Evolutionary conservation across 208 protist species (phyloP).

Genomic region (Lotmaria passim): DNA sequence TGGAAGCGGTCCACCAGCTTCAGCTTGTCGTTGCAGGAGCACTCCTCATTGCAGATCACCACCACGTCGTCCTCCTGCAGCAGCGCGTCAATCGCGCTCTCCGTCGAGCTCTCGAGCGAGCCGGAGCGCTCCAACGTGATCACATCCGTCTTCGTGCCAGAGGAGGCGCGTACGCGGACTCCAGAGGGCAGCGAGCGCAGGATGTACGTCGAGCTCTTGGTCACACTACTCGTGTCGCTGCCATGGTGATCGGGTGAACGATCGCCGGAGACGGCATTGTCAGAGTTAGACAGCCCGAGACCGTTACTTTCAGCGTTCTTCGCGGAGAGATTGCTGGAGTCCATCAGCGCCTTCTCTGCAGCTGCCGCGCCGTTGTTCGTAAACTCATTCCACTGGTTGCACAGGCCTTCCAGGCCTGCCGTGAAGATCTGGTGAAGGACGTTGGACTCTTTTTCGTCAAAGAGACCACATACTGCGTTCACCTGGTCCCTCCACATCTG

Average conservation of each 20-base stretch:
- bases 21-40: conserved; percentile 43
- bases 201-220: conserved; percentile 10
- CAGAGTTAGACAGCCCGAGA: not conserved
- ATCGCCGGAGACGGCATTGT: too few relatives aligned
- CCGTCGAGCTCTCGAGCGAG: conserved; percentile 1
- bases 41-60: conserved; percentile 67
- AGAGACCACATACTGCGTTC: conserved; percentile 13
- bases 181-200: conserved; percentile 16
- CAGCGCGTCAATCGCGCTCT: conserved; percentile 38
- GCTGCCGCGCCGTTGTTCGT: conserved; percentile 27
- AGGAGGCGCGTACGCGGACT: not conserved
- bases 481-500: conserved; percentile 20
- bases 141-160: not conserved
- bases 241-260: conserved; percentile 9
- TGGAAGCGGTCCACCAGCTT: conserved; percentile 62
- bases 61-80: conserved; percentile 62
- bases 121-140: conserved; percentile 4
- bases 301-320: not conserved
- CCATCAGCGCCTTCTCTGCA: conserved; percentile 26
- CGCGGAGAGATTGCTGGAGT: not conserved
- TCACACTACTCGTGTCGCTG: conserved; percentile 2
- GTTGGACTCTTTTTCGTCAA: conserved; percentile 23
- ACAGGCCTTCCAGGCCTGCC: conserved; percentile 7
- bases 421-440: conserved; percentile 13
- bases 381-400: conserved; percentile 20